Evolutionary conservation across 768 basidiomycete species (phyloP).

Genomic region (Guyanaporus albipodus): DNA sequence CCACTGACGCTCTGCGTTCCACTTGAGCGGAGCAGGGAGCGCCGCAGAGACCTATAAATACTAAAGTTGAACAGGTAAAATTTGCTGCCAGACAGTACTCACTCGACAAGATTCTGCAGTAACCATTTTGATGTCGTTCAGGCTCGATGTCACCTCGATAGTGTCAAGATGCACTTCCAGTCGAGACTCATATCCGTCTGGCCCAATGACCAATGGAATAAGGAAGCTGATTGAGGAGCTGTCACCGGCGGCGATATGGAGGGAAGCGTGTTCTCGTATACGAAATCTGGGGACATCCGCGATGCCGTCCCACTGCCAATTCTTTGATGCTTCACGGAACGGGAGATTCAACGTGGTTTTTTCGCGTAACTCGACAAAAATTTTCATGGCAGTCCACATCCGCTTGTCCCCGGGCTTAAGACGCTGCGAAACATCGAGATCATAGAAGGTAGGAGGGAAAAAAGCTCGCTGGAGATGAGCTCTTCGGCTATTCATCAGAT

Average conservation of each 20-base stretch:
- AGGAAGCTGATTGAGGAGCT: slow-evolving; percentile 83
- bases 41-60: slow-evolving; percentile 56
- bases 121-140: slow-evolving; percentile 83
- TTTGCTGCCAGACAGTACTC: slow-evolving; percentile 17
- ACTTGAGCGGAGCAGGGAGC: slow-evolving; percentile 76
- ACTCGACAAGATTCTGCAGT: slow-evolving; percentile 78
- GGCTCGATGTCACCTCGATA: slow-evolving; percentile 72
- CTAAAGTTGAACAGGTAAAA: slow-evolving; percentile 1
- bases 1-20: slow-evolving; percentile 84
- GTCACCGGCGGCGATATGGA: slow-evolving; percentile 73
- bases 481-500: slow-evolving; percentile 34
- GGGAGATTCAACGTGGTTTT: slow-evolving; percentile 80
- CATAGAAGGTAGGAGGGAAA: slow-evolving; percentile 76
- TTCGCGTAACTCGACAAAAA: slow-evolving; percentile 79
- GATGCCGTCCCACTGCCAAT: slow-evolving; percentile 90
- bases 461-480: slow-evolving; percentile 75
- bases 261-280: slow-evolving; percentile 62
- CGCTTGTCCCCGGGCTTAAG: slow-evolving; percentile 77
- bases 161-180: slow-evolving; percentile 82
- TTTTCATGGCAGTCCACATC: slow-evolving; percentile 75
- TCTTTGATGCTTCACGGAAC: slow-evolving; percentile 91
- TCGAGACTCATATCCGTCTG: slow-evolving; percentile 71
- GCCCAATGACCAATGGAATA: slow-evolving; percentile 73
- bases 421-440: slow-evolving; percentile 49
- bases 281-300: slow-evolving; percentile 45